Evolutionary conservation across 257 asterid genomes (phyloP).

Genomic region (Apocynum venetum): DNA sequence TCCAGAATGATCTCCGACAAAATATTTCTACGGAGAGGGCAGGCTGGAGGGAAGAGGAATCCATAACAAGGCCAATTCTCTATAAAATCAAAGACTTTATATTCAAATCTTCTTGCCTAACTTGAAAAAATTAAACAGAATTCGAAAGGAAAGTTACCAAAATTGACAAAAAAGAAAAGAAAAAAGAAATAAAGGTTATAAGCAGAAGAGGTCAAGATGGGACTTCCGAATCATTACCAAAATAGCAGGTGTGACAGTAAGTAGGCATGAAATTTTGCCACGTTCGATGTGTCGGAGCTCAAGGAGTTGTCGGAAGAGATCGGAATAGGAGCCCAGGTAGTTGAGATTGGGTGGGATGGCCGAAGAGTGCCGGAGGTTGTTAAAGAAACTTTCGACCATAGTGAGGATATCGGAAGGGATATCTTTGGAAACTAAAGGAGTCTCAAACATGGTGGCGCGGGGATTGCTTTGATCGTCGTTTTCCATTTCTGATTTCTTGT

Average conservation of each 20-base stretch:
- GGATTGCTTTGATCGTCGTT: background rate
- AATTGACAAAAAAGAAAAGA: background rate
- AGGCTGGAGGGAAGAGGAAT: too few relatives aligned
- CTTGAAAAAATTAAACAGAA: background rate
- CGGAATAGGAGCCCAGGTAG: slow-evolving; percentile 51
- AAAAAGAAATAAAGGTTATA: background rate
- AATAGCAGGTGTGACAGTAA: slow-evolving; percentile 53
- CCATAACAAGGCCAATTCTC: background rate
- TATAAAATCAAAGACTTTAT: background rate
- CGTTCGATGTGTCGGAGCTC: slow-evolving; percentile 45
- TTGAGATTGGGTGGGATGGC: slow-evolving; percentile 33
- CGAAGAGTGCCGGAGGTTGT: background rate
- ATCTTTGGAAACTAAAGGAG: slow-evolving; percentile 4
- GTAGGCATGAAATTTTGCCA: slow-evolving; percentile 67
- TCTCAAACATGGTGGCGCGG: background rate
- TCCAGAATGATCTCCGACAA: background rate
- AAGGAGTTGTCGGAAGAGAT: slow-evolving; percentile 51
- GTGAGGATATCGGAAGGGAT: background rate
- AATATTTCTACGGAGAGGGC: too few relatives aligned
- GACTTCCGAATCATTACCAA: slow-evolving; percentile 31
- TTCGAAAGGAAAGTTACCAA: background rate
- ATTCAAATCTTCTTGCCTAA: background rate
- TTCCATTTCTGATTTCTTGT: slow-evolving; percentile 6
- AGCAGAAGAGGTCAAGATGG: background rate
- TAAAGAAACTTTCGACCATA: slow-evolving; percentile 7